phyloP scores from a whole-genome alignment of 2,329 filamentous ascomycete genomes.

The Beauveria sp. region DNA sequence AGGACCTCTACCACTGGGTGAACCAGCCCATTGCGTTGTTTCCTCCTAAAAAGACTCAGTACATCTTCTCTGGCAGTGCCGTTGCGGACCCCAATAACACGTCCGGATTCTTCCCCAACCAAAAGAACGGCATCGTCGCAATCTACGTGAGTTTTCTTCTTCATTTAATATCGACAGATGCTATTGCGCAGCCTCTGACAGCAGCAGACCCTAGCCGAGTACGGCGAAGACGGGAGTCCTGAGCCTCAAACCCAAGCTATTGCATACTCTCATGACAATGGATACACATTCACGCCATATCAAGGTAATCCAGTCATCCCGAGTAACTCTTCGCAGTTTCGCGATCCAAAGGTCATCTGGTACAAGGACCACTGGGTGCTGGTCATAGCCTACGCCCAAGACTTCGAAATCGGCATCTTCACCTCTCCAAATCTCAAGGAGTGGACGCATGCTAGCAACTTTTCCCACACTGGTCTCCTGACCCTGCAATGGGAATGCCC shows the following conservation, averaged over 20 bases:
- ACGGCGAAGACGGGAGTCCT: constrained; percentile 10
- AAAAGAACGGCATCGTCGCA: constrained; percentile 54
- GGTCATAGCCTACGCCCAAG: constrained; percentile 41
- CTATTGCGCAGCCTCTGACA: constrained; percentile 20
- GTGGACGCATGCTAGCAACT: constrained; percentile 48
- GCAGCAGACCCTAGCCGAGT: constrained; percentile 18
- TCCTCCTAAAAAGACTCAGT: constrained; percentile 34
- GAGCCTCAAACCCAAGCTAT: constrained; percentile 46
- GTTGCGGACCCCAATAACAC: constrained; percentile 58
- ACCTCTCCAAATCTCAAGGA: constrained; percentile 50
- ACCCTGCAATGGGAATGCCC: constrained; percentile 57
- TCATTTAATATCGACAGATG: constrained; percentile 19
- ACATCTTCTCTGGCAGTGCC: constrained; percentile 46
- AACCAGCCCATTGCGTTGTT: constrained; percentile 58
- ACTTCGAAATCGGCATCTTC: constrained; percentile 53
- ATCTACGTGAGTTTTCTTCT: constrained; percentile 22
- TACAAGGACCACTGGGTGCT: constrained; percentile 51
- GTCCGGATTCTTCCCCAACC: constrained; percentile 55
- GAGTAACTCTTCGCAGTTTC: constrained; percentile 48
- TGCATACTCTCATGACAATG: constrained; percentile 54
- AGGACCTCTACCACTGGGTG: constrained; percentile 55
- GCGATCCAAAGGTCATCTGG: constrained; percentile 59
- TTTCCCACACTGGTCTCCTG: constrained; percentile 43
- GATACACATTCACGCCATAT: constrained; percentile 55
- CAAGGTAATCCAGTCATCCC: constrained; percentile 52